Base-by-base conservation (phyloP, 805 yeast species). In the Cyberlindnera xylosilytica region DNA sequence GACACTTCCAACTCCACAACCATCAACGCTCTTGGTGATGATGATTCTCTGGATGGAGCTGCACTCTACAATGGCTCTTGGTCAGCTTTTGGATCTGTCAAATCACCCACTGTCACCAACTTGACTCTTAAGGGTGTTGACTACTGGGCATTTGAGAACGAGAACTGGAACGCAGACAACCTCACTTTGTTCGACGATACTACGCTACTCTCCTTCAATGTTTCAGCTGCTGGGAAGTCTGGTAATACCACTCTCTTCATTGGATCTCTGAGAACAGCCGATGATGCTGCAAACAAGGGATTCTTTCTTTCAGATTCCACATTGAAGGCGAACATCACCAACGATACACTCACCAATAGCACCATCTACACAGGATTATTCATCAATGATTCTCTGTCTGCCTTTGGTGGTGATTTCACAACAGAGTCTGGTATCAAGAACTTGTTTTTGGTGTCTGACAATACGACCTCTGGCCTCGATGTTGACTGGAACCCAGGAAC, bases 381-480 rank as follows among this genome's bases (percentile, higher is more conserved):
- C 47, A 52, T 71, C 36, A 82, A 85, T 56, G 65, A 65, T 11
- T 58, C 80, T 0, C 46, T 72, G 10, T 64, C 80, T 31, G 73
- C 76, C 0, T 61, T 84, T 37, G 89, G 86, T 8, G 93, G 91
- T 17, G 60, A 64, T 3, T 80, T 82, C 53, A 57, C 54, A 8
- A 51, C 53, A 6, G 58, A 58, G 41, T 38, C 53, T 0, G 52
- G 47, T n/a, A 16, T 39, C 1, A 37, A 61, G 4, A 52, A 54
- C 37, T 26, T 60, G n/a, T 34, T 61, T 27, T 32, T 62, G 11
- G 56, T 58, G 27, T 49, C 59, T 4, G 53, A 53, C 4, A 54
- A 60, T 26, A 58, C 53, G 10, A 46, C 58, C 0, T 34, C 41
- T 7, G 64, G 60, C 12, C 42, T 68, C 12, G 48, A 64, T 13